Conservation (phyloP, 2,329 filamentous ascomycete genomes). For the Didymella arachidicola region DNA sequence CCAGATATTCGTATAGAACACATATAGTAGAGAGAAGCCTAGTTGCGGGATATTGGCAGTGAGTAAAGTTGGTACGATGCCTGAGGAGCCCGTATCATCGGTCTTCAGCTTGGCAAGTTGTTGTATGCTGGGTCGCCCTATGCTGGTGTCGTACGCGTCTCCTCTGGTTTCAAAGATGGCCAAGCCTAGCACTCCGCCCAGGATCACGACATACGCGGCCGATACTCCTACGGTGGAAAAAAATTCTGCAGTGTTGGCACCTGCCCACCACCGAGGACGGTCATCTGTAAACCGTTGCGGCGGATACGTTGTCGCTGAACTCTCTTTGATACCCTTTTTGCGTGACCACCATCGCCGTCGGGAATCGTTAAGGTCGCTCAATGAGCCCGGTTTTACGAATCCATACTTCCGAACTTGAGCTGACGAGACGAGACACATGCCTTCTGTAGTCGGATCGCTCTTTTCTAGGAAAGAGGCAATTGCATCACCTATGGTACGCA, state of each 20-base stretch:
- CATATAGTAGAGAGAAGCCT: conserved; percentile 56
- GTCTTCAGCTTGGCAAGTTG: conserved; percentile 22
- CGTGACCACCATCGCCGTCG: conserved; percentile 20
- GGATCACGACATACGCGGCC: conserved; percentile 15
- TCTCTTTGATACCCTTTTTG: not conserved
- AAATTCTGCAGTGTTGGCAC: conserved; percentile 25
- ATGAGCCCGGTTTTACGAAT: not conserved
- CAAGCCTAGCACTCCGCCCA: conserved; percentile 14
- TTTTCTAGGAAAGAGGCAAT: conserved; percentile 36
- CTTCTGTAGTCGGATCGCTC: conserved; percentile 28
- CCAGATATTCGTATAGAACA: conserved; percentile 50
- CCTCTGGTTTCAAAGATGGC: conserved; percentile 20
- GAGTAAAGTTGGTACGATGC: conserved; percentile 34
- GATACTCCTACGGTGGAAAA: conserved; percentile 21
- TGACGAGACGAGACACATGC: conserved; percentile 30
- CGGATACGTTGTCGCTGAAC: not conserved
- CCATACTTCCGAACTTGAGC: conserved; percentile 21
- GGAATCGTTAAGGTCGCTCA: conserved; percentile 2
- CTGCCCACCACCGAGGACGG: conserved; percentile 23
- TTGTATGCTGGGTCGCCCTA: conserved; percentile 24
- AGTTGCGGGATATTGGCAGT: conserved; percentile 59
- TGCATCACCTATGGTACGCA: conserved; percentile 40
- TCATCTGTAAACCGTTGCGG: conserved; percentile 19
- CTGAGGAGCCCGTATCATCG: conserved; percentile 18
- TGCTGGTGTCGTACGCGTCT: conserved; percentile 15